These are phyloP conservation scores for Nephelium lappaceum DNA, from an alignment of 345 rosid species.

Conservation along the genomic window DNA sequence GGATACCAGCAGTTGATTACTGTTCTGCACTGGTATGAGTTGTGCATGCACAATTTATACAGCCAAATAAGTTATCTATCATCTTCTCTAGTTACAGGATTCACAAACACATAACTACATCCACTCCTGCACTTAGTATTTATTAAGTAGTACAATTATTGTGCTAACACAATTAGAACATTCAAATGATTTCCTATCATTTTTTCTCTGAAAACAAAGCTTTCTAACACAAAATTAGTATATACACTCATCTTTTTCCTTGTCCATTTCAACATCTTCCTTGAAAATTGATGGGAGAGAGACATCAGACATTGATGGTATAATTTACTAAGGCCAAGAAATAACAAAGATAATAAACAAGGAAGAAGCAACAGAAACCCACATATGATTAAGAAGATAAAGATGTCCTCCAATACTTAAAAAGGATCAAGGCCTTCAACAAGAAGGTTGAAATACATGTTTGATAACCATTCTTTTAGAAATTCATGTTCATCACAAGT, in stretches of 20 bases:
- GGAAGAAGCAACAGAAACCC: not conserved
- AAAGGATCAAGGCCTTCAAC: not conserved
- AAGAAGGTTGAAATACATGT: not conserved
- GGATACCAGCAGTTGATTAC: not conserved
- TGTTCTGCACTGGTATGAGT: too few relatives aligned
- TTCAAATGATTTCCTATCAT: not conserved
- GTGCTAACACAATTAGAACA: slow-evolving; percentile 1
- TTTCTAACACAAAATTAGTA: not conserved
- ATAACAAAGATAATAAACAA: not conserved
- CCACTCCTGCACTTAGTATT: too few relatives aligned
- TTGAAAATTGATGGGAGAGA: not conserved
- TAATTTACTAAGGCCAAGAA: not conserved
- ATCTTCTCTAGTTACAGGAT: too few relatives aligned
- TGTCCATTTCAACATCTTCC: not conserved
- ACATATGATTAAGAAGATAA: not conserved
- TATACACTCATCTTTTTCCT: not conserved
- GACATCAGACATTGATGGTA: not conserved
- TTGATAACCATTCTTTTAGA: not conserved
- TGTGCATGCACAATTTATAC: too few relatives aligned
- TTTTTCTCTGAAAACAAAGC: not conserved
- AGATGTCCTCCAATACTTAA: not conserved
- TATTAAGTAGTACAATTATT: not conserved
- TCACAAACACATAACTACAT: too few relatives aligned
- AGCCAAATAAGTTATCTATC: too few relatives aligned
- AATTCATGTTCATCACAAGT: not conserved